A percentile compares a stretch with the other conserved stretches of the same genome.
These are phyloP conservation scores for Coleophoma cylindrospora DNA, from an alignment of 2,329 filamentous ascomycete genomes.

Conservation along the genomic window DNA sequence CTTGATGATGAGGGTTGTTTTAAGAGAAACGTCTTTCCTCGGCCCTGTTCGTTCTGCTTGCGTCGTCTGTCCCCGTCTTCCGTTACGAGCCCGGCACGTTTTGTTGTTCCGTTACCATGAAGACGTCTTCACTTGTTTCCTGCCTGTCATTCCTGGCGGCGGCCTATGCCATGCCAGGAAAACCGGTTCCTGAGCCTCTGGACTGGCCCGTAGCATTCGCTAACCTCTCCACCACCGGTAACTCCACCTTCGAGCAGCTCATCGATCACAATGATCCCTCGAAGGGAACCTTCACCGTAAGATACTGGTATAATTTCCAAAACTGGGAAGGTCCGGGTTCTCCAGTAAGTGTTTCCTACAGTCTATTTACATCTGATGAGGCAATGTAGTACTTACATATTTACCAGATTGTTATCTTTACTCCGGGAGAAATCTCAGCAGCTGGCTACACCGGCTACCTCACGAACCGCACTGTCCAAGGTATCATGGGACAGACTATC, in stretches of 20 bases:
- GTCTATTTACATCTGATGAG: constrained; percentile 20
- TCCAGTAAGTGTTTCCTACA: constrained; percentile 30
- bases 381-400: constrained; percentile 42
- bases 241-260: constrained; percentile 41
- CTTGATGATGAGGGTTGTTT: too few species aligned
- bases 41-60: too few species aligned
- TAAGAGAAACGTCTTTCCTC: too few species aligned
- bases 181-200: neutral
- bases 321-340: constrained; percentile 46
- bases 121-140: neutral
- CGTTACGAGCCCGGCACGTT: too few species aligned
- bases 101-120: neutral
- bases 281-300: constrained; percentile 45
- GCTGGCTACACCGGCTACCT: constrained; percentile 41
- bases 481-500: constrained; percentile 41
- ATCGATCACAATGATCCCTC: constrained; percentile 50
- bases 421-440: constrained; percentile 42
- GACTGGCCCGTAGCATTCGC: neutral
- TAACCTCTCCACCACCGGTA: neutral
- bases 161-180: neutral
- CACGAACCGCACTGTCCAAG: constrained; percentile 38
- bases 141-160: neutral
- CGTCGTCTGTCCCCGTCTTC: too few species aligned
- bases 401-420: constrained; percentile 38
- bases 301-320: constrained; percentile 43